Evolutionary conservation across 768 basidiomycete genomes (phyloP).

Genomic region (Trametes elegans): DNA sequence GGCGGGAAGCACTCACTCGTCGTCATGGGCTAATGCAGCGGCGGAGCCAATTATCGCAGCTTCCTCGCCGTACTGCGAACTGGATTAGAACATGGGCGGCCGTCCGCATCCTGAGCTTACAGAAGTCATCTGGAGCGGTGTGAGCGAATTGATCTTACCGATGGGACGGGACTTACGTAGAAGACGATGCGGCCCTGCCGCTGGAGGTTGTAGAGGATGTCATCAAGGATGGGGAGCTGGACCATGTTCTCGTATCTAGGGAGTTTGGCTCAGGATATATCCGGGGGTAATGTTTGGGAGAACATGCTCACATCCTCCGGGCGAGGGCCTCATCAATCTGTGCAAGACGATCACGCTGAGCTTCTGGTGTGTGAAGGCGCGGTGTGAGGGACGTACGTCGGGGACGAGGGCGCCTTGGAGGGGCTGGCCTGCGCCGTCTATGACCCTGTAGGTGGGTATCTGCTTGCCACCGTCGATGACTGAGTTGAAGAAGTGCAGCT

Average conservation of each 20-base stretch:
- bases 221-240: constrained; percentile 81
- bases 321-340: constrained; percentile 72
- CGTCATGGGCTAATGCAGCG: constrained; percentile 75
- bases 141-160: background rate
- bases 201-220: constrained; percentile 87
- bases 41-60: constrained; percentile 88
- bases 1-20: constrained; percentile 62
- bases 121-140: constrained; percentile 65
- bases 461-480: constrained; percentile 56
- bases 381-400: constrained; percentile 59
- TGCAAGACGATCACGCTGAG: background rate
- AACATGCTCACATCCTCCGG: constrained; percentile 50
- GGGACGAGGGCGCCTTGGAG: constrained; percentile 74
- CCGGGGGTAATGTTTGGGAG: background rate
- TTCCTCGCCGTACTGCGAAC: constrained; percentile 79
- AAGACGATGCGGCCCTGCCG: constrained; percentile 92
- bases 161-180: constrained; percentile 53
- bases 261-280: background rate
- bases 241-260: constrained; percentile 75
- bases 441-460: constrained; percentile 84
- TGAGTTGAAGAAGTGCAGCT: constrained; percentile 78
- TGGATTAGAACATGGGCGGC: background rate
- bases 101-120: constrained; percentile 42
- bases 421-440: constrained; percentile 76
- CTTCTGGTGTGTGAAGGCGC: background rate